phyloP scores from a whole-genome alignment of 2,329 filamentous ascomycete genomes.

The Talaromyces sp. region DNA sequence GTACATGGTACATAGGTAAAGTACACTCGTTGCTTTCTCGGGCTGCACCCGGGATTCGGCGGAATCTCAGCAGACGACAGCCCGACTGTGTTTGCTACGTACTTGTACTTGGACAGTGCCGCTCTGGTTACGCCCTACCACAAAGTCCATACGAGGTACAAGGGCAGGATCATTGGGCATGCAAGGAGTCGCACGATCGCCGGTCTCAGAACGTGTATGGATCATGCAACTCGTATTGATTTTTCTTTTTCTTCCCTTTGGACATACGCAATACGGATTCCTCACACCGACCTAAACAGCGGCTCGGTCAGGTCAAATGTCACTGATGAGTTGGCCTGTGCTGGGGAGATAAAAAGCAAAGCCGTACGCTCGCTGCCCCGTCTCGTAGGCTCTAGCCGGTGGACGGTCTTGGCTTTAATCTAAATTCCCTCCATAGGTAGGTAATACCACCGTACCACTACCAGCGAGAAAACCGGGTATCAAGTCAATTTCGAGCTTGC shows the following conservation, averaged over 20 bases:
- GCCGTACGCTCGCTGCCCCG: background rate
- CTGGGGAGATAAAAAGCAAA: background rate
- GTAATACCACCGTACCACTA: background rate
- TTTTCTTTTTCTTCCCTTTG: background rate
- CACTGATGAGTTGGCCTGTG: background rate
- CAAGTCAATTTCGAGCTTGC: background rate
- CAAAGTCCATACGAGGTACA: background rate
- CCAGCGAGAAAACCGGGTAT: background rate
- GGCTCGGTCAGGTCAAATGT: background rate
- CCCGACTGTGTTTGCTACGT: background rate
- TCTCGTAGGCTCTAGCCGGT: background rate
- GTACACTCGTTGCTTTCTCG: background rate
- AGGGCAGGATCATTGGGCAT: background rate
- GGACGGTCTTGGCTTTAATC: slow-evolving; percentile 2
- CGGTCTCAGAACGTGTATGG: background rate
- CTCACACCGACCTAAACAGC: background rate
- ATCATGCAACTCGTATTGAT: background rate
- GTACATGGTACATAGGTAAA: no score
- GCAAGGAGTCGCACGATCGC: slow-evolving; percentile 4
- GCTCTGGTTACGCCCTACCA: background rate
- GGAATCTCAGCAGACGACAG: background rate
- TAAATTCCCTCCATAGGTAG: background rate
- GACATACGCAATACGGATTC: no score
- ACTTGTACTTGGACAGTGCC: background rate
- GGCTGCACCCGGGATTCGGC: slow-evolving; percentile 11